These are phyloP conservation scores for Colletotrichum brevisporum DNA, from an alignment of 2,329 filamentous ascomycete genomes.

Conservation along the genomic window DNA sequence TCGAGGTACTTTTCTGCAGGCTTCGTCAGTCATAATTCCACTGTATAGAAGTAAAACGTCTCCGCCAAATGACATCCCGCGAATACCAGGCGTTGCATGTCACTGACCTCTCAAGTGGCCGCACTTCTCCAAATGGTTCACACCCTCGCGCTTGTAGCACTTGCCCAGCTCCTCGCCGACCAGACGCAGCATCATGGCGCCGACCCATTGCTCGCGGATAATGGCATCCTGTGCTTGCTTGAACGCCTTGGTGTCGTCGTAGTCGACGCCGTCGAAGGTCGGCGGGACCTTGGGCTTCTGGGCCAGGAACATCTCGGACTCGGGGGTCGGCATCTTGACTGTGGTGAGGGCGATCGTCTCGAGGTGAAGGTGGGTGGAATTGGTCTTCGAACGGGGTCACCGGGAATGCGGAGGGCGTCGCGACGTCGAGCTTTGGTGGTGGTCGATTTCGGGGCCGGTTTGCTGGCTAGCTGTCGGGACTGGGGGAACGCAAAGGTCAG, in stretches of 20 bases:
- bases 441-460: slow-evolving; percentile 29
- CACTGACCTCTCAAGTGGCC: slow-evolving; percentile 83
- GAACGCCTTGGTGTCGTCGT: slow-evolving; percentile 83
- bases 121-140: slow-evolving; percentile 92
- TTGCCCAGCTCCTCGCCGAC: slow-evolving; percentile 87
- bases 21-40: slow-evolving; percentile 18
- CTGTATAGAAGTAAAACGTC: slow-evolving; percentile 1
- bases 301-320: slow-evolving; percentile 85
- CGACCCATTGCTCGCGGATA: slow-evolving; percentile 89
- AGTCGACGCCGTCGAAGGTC: slow-evolving; percentile 90
- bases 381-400: slow-evolving; percentile 23
- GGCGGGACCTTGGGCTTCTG: slow-evolving; percentile 87
- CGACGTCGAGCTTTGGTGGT: slow-evolving; percentile 34
- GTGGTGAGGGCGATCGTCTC: slow-evolving; percentile 15
- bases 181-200: slow-evolving; percentile 88
- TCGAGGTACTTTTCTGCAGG: slow-evolving; percentile 81
- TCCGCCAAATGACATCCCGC: slow-evolving; percentile 5
- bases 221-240: slow-evolving; percentile 88
- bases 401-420: slow-evolving; percentile 17
- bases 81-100: background rate
- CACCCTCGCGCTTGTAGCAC: slow-evolving; percentile 87
- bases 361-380: slow-evolving; percentile 6
- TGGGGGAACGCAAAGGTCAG: slow-evolving; percentile 38
- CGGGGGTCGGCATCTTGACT: slow-evolving; percentile 81
- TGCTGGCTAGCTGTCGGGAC: slow-evolving; percentile 25